Conservation (phyloP, 176 grass and related monocot species). For the Lolium perenne region DNA sequence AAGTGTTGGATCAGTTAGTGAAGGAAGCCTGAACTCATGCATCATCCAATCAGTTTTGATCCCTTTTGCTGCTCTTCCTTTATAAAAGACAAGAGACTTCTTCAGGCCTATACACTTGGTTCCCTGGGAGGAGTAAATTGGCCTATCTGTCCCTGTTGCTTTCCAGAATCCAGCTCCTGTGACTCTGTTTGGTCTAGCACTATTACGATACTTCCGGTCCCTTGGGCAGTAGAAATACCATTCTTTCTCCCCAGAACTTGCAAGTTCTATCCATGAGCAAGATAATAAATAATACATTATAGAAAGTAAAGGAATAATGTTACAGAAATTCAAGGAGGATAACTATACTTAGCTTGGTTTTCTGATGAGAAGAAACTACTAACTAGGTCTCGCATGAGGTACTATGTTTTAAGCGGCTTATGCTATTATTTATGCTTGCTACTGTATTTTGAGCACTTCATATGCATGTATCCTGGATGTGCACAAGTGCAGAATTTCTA, state of each 20-base stretch:
- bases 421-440: background rate
- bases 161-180: constrained; percentile 93
- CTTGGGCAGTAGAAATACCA: constrained; percentile 98
- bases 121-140: constrained; percentile 86
- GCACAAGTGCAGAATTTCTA: background rate
- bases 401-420: background rate
- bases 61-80: constrained; percentile 82
- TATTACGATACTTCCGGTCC: constrained; percentile 88
- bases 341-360: constrained; percentile 2
- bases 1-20: constrained; percentile 59
- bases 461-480: background rate
- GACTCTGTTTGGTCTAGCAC: constrained; percentile 83
- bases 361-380: constrained; percentile 2
- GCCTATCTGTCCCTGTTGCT: constrained; percentile 92
- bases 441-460: background rate
- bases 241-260: constrained; percentile 80
- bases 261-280: constrained; percentile 59
- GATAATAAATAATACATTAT: background rate
- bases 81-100: constrained; percentile 95
- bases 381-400: background rate
- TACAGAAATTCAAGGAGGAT: background rate
- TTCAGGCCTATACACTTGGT: constrained; percentile 88
- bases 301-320: constrained; percentile 29
- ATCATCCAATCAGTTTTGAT: constrained; percentile 96
- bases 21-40: constrained; percentile 93